Conservation (phyloP, 2,329 filamentous ascomycete genomes). For the Trichophyton benhamiae region DNA sequence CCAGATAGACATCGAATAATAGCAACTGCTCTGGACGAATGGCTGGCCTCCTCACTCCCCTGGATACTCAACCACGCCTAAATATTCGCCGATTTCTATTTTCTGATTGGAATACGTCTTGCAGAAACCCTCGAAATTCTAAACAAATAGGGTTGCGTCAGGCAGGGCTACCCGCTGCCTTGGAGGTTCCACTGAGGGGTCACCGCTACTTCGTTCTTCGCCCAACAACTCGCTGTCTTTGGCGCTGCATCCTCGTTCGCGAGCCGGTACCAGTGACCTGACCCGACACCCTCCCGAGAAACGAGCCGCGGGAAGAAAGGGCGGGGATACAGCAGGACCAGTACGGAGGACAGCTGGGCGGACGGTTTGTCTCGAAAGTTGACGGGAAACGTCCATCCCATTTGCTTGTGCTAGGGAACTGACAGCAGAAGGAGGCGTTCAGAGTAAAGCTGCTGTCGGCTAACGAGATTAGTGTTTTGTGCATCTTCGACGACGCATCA, state of each 20-base stretch:
- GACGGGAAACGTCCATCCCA: not conserved
- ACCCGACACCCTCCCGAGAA: not conserved
- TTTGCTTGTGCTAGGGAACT: not conserved
- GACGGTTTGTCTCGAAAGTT: not conserved
- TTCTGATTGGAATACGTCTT: conserved; percentile 9
- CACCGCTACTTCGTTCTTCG: conserved; percentile 13
- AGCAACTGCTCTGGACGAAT: conserved; percentile 10
- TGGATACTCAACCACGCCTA: conserved; percentile 1
- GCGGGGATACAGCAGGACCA: not conserved
- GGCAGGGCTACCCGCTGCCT: conserved; percentile 14
- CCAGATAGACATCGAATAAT: not conserved
- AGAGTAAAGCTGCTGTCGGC: not conserved
- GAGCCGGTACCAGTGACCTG: conserved; percentile 8
- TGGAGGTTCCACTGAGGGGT: conserved; percentile 13
- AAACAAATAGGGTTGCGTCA: conserved; percentile 14
- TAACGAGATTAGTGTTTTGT: conserved; percentile 1
- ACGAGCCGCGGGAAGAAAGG: not conserved
- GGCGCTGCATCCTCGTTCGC: conserved; percentile 4
- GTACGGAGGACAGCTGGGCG: not conserved
- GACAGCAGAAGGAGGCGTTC: not conserved
- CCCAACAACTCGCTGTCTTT: conserved; percentile 8
- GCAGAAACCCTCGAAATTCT: not conserved
- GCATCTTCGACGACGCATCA: conserved; percentile 2
- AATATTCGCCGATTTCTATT: conserved; percentile 6
- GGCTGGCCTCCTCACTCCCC: not conserved